Conservation (phyloP, 179 eudicot species). For the Vitellaria paradoxa region DNA sequence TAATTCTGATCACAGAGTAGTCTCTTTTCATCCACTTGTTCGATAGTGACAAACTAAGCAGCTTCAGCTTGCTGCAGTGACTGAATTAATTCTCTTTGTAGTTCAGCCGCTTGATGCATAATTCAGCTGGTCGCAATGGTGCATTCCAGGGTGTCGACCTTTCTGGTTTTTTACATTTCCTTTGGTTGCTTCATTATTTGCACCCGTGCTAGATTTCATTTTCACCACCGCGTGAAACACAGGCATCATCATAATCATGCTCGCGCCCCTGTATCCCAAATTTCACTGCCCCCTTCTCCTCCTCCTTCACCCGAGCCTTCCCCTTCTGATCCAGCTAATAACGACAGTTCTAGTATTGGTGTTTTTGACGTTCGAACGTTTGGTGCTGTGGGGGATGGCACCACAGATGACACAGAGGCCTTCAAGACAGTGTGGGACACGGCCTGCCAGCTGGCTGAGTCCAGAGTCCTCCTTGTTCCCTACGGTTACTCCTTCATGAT, state of each 20-base stretch:
- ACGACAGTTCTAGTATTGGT: constrained; percentile 10
- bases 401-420: constrained; percentile 64
- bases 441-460: constrained; percentile 52
- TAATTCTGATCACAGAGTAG: neutral
- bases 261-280: constrained; percentile 29
- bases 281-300: constrained; percentile 47
- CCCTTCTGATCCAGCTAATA: constrained; percentile 35
- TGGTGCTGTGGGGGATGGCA: constrained; percentile 77
- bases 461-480: constrained; percentile 54
- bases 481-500: constrained; percentile 67
- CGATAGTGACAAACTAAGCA: neutral
- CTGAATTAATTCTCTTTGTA: neutral
- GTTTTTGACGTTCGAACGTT: constrained; percentile 50
- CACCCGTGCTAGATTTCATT: constrained; percentile 49
- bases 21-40: constrained; percentile 7
- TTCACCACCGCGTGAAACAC: constrained; percentile 39
- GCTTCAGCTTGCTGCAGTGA: neutral
- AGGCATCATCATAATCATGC: constrained; percentile 30
- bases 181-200: constrained; percentile 17
- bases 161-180: constrained; percentile 24
- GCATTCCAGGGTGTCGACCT: constrained; percentile 12
- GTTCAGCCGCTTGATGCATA: neutral
- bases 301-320: constrained; percentile 52
- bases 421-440: constrained; percentile 73
- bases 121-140: constrained; percentile 15